Percentiles rank a stretch among this genome's conserved stretches.
These are phyloP conservation scores for Phanerochaete sordida DNA, from an alignment of 768 basidiomycete species.

Conservation along the genomic window DNA sequence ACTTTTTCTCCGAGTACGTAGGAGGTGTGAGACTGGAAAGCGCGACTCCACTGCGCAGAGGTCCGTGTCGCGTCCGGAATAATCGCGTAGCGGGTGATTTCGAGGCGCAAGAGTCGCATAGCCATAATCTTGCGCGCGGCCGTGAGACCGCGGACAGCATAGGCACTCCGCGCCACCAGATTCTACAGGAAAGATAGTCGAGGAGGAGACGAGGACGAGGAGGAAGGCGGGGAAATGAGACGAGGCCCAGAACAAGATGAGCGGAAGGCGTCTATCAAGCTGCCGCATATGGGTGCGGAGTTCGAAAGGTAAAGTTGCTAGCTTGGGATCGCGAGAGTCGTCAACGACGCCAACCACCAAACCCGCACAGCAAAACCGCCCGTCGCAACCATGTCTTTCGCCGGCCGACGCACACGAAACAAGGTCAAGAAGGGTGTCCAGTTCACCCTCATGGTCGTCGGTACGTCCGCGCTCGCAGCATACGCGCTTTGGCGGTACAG, in stretches of 20 bases:
- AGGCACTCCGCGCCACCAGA: neutral
- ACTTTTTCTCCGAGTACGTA: neutral
- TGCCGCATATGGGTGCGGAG: constrained; percentile 6
- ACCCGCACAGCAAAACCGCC: neutral
- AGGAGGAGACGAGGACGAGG: neutral
- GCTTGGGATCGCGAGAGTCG: constrained; percentile 7
- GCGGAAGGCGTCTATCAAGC: neutral
- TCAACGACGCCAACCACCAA: constrained; percentile 8
- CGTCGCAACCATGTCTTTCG: constrained; percentile 63
- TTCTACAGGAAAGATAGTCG: neutral
- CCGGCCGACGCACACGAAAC: constrained; percentile 83
- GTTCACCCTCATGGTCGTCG: constrained; percentile 97
- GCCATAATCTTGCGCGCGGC: neutral
- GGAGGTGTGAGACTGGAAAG: neutral
- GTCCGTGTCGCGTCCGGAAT: neutral
- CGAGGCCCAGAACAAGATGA: neutral
- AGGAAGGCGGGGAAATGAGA: neutral
- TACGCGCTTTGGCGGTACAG: constrained; percentile 6
- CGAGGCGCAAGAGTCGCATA: neutral
- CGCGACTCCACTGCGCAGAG: neutral
- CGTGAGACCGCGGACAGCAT: neutral
- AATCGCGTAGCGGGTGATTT: neutral
- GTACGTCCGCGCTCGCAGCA: constrained; percentile 45
- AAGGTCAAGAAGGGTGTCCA: constrained; percentile 99
- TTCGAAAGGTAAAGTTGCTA: constrained; percentile 12